Evolutionary conservation across 805 yeast species (phyloP), one percentile per base, ranked within the genome.

Genomic region (Candida tammaniensis): DNA sequence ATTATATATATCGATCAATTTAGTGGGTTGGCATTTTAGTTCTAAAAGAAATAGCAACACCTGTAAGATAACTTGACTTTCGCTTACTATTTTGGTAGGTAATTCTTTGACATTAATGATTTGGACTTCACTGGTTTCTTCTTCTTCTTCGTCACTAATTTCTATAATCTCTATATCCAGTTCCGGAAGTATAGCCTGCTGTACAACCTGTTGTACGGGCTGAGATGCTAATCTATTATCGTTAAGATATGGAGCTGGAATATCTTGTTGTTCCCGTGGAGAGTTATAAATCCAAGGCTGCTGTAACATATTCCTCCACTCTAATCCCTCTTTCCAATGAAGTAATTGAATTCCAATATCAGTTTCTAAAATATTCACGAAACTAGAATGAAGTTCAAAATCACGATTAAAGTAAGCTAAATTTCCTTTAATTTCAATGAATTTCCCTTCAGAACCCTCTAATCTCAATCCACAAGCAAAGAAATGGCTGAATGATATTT

Each of bases 301-400:
- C 5, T 18, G 12, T 3, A 64, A 44, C 10, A 30, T 24, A 5
- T 42, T 31, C 21, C 61, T 42, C 20, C 43, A 44, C 2, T 43
- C 42, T 12, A 65, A 36, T 9, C 51, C 44, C 5, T 42, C 38
- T 4, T 44, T 36, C 71, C 70, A 64, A 35, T 46, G 47, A 4
- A 29, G 39, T 11, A 63, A 32, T 33, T 66, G 70, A 5, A 43
- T 35, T 1, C 38, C 44, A 10, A 64, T 36, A 11, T 17, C 31
- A 26, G 20, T 12, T 1, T 7, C 17, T 17, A 35, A 24, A 4
- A 24, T 12, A 20, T 4, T 51, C 23, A 1, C 29, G 24, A 2
- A 53, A 27, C 12, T 19, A 17, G 43, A 35, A 8, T 18, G 22
- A 1, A 51, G 19, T 29, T 50, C 50, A n/a, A 36, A 21, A 13